These are phyloP conservation scores for Coemansia sp. DNA, from an alignment of 192 early-diverging fungal genomes.

Conservation along the genomic window DNA sequence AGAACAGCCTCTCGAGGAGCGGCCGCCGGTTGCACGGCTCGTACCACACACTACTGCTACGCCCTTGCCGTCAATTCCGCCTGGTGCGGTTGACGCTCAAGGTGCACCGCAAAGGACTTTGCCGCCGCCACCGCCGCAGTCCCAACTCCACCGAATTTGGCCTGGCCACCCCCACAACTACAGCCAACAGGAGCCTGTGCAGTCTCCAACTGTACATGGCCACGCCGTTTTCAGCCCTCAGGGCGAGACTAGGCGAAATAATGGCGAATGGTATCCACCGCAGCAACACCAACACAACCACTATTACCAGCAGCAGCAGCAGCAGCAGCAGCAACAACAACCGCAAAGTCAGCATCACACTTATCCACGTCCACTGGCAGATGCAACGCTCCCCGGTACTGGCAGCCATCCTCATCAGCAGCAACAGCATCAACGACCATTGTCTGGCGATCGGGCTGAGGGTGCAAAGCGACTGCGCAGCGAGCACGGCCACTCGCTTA, in stretches of 20 bases:
- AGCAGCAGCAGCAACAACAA: constrained; percentile 7
- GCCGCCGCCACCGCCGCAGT: neutral
- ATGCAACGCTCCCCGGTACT: neutral
- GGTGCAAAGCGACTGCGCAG: constrained; percentile 21
- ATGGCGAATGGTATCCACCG: constrained; percentile 7
- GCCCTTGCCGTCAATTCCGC: neutral
- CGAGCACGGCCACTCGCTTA: constrained; percentile 4
- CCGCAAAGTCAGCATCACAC: constrained; percentile 3
- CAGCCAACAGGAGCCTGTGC: neutral
- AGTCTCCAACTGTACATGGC: neutral
- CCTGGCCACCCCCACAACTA: neutral
- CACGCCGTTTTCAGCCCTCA: neutral
- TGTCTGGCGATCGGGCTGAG: constrained; percentile 11
- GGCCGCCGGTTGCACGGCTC: constrained; percentile 17
- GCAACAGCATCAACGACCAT: constrained; percentile 6
- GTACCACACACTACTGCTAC: neutral
- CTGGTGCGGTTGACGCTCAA: neutral
- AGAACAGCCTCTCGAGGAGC: constrained; percentile 18
- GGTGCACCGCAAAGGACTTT: neutral
- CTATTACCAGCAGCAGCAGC: constrained; percentile 14
- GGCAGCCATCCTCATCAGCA: constrained; percentile 1
- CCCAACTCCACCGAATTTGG: neutral
- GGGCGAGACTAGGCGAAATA: neutral
- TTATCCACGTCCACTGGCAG: neutral
- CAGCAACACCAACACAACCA: constrained; percentile 1